These are phyloP conservation scores for Lasiosphaeria ovina DNA, from an alignment of 495 filamentous ascomycete species.

Conservation along the genomic window DNA sequence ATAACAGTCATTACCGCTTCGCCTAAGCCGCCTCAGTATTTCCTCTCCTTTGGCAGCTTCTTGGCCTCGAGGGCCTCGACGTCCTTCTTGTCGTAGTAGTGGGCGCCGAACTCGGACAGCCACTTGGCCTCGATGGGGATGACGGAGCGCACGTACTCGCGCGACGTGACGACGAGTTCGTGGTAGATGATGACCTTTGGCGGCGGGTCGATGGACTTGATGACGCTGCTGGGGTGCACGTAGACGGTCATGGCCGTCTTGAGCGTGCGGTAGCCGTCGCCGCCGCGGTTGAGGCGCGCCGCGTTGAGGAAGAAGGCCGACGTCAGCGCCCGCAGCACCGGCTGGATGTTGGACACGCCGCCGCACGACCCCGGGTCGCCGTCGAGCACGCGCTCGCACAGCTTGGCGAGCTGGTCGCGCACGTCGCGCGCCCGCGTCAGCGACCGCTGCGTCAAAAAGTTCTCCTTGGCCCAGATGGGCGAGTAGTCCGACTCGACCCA, in stretches of 20 bases:
- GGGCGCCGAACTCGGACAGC: conserved; percentile 89
- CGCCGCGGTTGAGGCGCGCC: conserved; percentile 77
- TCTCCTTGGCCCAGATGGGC: conserved; percentile 86
- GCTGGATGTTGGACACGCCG: conserved; percentile 66
- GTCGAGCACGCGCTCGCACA: conserved; percentile 86
- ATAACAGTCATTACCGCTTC: not conserved
- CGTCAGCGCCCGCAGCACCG: conserved; percentile 84
- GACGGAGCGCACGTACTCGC: conserved; percentile 89
- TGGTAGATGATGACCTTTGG: conserved; percentile 85
- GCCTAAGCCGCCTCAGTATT: conserved; percentile 14
- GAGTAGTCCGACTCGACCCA: conserved; percentile 94
- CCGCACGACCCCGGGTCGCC: conserved; percentile 70
- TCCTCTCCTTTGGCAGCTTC: conserved; percentile 54
- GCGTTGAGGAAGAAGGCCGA: conserved; percentile 96
- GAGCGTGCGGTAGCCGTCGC: conserved; percentile 90
- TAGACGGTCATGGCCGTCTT: conserved; percentile 90
- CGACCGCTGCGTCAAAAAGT: conserved; percentile 87
- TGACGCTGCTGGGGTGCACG: conserved; percentile 79
- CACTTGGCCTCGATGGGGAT: conserved; percentile 84
- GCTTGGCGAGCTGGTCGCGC: conserved; percentile 87
- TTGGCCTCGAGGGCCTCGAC: conserved; percentile 75
- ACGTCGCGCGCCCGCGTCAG: conserved; percentile 87
- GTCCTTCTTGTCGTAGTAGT: conserved; percentile 93
- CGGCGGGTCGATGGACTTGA: conserved; percentile 76
- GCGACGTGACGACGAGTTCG: conserved; percentile 87